These are phyloP conservation scores for Nothophoma quercina DNA, from an alignment of 2,329 filamentous ascomycete genomes.

Conservation along the genomic window DNA sequence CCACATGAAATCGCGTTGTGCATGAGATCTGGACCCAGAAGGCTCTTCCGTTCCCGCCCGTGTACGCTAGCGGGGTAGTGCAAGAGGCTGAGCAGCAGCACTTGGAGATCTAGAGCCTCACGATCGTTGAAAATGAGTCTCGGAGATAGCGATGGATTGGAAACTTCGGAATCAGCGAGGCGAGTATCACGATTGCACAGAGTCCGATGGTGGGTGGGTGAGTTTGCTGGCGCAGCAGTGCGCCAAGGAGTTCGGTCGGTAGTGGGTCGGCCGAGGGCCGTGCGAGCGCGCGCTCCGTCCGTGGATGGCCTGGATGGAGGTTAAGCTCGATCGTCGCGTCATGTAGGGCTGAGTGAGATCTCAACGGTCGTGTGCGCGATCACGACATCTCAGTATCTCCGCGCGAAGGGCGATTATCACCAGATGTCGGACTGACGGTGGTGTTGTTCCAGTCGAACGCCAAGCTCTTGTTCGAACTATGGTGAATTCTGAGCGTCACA, in stretches of 20 bases:
- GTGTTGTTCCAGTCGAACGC: not conserved
- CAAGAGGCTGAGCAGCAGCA: constrained; percentile 11
- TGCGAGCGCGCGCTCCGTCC: not conserved
- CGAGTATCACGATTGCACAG: not conserved
- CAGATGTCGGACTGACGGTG: not conserved
- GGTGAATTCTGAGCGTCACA: not conserved
- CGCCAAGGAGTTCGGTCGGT: not conserved
- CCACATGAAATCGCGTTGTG: constrained; percentile 10
- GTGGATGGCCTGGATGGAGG: not conserved
- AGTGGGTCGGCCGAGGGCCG: not conserved
- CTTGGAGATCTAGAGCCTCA: constrained; percentile 9
- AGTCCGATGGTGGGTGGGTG: too few species aligned
- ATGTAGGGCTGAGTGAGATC: constrained; percentile 18
- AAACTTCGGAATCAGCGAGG: not conserved
- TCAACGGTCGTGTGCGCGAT: constrained; percentile 13
- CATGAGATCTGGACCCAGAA: constrained; percentile 17
- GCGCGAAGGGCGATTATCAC: constrained; percentile 1
- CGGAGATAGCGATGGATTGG: constrained; percentile 2
- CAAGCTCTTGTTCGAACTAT: not conserved
- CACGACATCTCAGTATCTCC: constrained; percentile 1
- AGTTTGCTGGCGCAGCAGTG: not conserved
- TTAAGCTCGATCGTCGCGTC: constrained; percentile 11
- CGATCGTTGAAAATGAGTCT: not conserved
- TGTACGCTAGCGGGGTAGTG: constrained; percentile 16
- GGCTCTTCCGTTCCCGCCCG: constrained; percentile 18